Conservation (phyloP, 768 basidiomycete genomes). For the Boletus edulis region DNA sequence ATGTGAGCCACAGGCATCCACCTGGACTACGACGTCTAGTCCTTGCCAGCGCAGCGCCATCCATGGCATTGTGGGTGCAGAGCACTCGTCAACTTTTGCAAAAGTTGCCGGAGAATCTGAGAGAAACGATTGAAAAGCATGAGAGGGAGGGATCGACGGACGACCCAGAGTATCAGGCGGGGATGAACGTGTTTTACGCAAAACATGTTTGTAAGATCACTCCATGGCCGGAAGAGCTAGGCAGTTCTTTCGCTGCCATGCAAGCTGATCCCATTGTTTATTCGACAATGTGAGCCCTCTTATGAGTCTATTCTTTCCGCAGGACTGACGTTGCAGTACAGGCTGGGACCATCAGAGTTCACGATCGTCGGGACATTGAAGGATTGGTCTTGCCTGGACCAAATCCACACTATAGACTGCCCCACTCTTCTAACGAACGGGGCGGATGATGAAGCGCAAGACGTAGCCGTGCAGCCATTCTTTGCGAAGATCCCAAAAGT, state of each 20-base stretch:
- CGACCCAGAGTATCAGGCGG: conserved; percentile 33
- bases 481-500: conserved; percentile 32
- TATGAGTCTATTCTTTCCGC: background rate
- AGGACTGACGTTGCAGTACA: background rate
- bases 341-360: conserved; percentile 34
- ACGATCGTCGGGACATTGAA: conserved; percentile 40
- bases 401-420: conserved; percentile 38
- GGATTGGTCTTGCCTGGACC: conserved; percentile 46
- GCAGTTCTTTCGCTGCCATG: conserved; percentile 22
- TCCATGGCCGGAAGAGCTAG: conserved; percentile 35
- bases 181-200: conserved; percentile 26
- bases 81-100: conserved; percentile 26
- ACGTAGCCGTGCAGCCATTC: conserved; percentile 33
- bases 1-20: conserved; percentile 38
- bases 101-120: conserved; percentile 26
- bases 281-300: conserved; percentile 30
- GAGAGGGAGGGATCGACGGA: conserved; percentile 34
- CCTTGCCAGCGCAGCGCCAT: conserved; percentile 33
- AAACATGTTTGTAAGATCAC: conserved; percentile 35
- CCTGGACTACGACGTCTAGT: conserved; percentile 36
- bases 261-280: conserved; percentile 33
- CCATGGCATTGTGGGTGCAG: conserved; percentile 26
- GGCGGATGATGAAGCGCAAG: conserved; percentile 37
- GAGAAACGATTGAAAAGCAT: conserved; percentile 29
- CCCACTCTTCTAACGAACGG: conserved; percentile 41